Base-by-base conservation (phyloP, 805 yeast genomes). In the Yamadazyma phyllophila region DNA sequence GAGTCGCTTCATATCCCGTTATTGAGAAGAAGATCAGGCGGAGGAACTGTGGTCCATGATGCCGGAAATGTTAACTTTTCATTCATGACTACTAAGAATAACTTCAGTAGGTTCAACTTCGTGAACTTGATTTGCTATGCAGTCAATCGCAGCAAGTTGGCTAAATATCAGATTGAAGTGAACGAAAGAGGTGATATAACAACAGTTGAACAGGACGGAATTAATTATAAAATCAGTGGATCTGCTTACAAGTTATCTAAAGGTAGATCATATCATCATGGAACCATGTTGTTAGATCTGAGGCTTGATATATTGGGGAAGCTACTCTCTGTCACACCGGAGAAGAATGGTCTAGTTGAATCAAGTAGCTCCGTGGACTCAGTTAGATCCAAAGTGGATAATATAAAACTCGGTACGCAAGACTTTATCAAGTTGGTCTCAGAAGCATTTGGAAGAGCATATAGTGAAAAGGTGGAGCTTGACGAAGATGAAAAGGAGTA, bases 41-140 rank as follows among this genome's bases (percentile, higher is more conserved):
- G 99, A 1, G 99, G 99, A 0, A 82, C 97, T 0, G 99, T 94
- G 1, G 96, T 90, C 9, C 99, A 94, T 61, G 99, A 92, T 63
- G 52, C 73, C 4, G 96, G 97, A 0, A 94, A 94, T 57, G 81
- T 84, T 14, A 94, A 94, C 59, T 94, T 84, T 63, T 83, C 95
- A 4, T 89, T 79, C 56, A 81, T 92, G 70, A 81, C 87, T 8
- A 73, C 87, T 2, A 77, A 87, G 49, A 75, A 73, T 10, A 75
- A 74, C 2, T 94, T 94, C 59, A 71, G 77, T 66, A 59, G 95
- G 52, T 68, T 71, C 43, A 67, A 72, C 52, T 80, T 83, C 67
- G 76, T 80, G 47, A 52, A 70, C 10, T 49, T 76, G 41, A 70
- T 89, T 2, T 53, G 44, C 4, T 34, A 55, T 2, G 61, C 68